A percentile compares a stretch with the other conserved stretches of the same genome.
phyloP scores from a whole-genome alignment of 495 filamentous ascomycete species.

The Opeltia flavorubescens region DNA sequence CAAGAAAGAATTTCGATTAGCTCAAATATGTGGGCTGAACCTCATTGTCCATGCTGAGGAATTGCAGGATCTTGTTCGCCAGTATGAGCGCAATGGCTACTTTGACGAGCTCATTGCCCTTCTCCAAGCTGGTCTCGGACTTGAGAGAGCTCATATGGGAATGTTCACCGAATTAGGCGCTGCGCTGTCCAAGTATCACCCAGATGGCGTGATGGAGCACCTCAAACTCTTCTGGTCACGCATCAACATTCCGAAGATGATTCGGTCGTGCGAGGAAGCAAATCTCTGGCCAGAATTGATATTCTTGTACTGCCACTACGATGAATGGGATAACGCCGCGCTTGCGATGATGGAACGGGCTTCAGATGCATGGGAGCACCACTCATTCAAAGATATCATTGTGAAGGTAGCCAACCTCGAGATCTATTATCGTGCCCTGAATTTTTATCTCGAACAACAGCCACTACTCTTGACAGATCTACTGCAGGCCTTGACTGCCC shows the following conservation, averaged over 20 bases:
- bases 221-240: constrained; percentile 97
- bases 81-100: constrained; percentile 95
- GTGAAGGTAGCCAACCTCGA: constrained; percentile 97
- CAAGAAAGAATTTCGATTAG: constrained; percentile 98
- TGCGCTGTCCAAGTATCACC: constrained; percentile 91
- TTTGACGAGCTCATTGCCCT: constrained; percentile 94
- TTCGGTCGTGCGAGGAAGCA: constrained; percentile 86
- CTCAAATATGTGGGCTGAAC: constrained; percentile 98
- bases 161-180: constrained; percentile 97
- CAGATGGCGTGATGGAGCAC: constrained; percentile 95
- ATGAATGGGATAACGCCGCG: constrained; percentile 97
- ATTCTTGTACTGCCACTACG: constrained; percentile 98
- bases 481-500: constrained; percentile 75
- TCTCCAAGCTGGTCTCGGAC: constrained; percentile 86
- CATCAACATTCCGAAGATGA: constrained; percentile 98
- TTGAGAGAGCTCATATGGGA: constrained; percentile 83
- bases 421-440: constrained; percentile 95
- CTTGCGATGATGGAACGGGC: constrained; percentile 99
- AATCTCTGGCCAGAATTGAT: constrained; percentile 96
- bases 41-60: constrained; percentile 98
- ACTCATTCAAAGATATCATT: constrained; percentile 98
- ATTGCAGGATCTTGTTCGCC: constrained; percentile 78
- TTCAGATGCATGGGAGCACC: constrained; percentile 97
- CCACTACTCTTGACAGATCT: constrained; percentile 90
- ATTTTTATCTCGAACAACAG: constrained; percentile 96